These are phyloP conservation scores for Pulveroboletus sp. DNA, from an alignment of 768 basidiomycete genomes.

Conservation along the genomic window DNA sequence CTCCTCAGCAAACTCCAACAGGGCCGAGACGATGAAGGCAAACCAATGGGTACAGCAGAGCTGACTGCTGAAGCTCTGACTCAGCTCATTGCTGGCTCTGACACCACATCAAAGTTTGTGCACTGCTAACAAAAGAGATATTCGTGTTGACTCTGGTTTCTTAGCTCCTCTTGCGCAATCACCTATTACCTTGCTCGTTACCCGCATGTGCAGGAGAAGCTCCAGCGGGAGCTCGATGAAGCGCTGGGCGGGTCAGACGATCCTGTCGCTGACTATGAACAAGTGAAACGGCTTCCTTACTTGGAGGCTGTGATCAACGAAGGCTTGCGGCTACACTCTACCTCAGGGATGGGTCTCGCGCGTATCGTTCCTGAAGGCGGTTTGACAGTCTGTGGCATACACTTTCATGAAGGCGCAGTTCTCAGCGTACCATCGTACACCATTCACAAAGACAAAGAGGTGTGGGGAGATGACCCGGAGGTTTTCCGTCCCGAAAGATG, in stretches of 20 bases:
- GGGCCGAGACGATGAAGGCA: conserved; percentile 72
- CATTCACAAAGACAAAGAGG: conserved; percentile 63
- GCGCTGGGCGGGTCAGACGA: conserved; percentile 57
- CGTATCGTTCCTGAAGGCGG: conserved; percentile 74
- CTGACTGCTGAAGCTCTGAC: conserved; percentile 87
- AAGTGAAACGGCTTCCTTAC: conserved; percentile 71
- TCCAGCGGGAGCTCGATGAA: conserved; percentile 71
- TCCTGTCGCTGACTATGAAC: conserved; percentile 54
- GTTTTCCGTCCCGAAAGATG: conserved; percentile 79
- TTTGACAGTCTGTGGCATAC: conserved; percentile 44
- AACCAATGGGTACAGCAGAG: conserved; percentile 75
- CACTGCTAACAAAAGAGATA: not conserved
- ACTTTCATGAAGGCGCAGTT: conserved; percentile 71
- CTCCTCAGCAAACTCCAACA: conserved; percentile 75
- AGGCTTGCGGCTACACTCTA: conserved; percentile 78
- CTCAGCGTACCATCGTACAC: conserved; percentile 80
- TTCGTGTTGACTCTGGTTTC: not conserved
- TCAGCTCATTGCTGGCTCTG: conserved; percentile 82
- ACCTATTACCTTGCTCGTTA: conserved; percentile 75
- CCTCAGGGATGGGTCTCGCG: conserved; percentile 79
- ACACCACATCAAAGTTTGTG: conserved; percentile 87
- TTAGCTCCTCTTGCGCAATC: conserved; percentile 85
- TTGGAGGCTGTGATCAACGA: conserved; percentile 88
- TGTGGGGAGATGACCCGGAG: conserved; percentile 80
- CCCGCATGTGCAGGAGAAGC: conserved; percentile 58